These are phyloP conservation scores for Picea abies DNA, from an alignment of 83 land plant species.

Conservation along the genomic window DNA sequence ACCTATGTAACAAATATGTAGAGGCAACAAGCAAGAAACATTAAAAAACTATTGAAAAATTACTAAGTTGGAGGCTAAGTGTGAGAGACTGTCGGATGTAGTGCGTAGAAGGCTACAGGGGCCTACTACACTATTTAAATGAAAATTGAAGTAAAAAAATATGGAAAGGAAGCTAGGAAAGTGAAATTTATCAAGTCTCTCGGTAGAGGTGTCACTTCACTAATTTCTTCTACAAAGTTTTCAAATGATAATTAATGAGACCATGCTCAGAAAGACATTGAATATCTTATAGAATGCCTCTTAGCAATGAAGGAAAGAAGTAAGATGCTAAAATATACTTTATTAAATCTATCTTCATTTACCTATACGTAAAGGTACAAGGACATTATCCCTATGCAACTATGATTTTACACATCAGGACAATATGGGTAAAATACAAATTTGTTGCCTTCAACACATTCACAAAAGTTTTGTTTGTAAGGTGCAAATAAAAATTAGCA, in stretches of 20 bases:
- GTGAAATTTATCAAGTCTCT: slow-evolving; percentile 4
- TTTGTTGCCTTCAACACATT: too few relatives aligned
- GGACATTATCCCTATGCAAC: too few relatives aligned
- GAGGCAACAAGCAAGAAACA: slow-evolving; percentile 73
- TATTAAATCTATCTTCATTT: too few relatives aligned
- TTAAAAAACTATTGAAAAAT: slow-evolving; percentile 59
- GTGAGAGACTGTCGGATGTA: slow-evolving; percentile 40
- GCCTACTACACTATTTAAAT: slow-evolving; percentile 34
- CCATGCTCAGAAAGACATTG: slow-evolving; percentile 25
- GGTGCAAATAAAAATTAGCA: too few relatives aligned
- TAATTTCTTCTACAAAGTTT: slow-evolving; percentile 39
- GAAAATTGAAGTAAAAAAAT: slow-evolving; percentile 28
- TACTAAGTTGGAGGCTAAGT: slow-evolving; percentile 72
- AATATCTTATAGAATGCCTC: slow-evolving; percentile 22
- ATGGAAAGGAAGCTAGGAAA: slow-evolving; percentile 21
- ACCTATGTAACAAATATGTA: slow-evolving; percentile 50
- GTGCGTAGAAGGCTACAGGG: slow-evolving; percentile 35
- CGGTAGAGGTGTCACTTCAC: slow-evolving; percentile 11
- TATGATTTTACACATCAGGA: too few relatives aligned
- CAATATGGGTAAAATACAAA: too few relatives aligned
- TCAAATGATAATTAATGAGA: slow-evolving; percentile 47
- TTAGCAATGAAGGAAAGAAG: slow-evolving; percentile 53
- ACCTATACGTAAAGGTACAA: too few relatives aligned
- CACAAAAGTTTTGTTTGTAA: too few relatives aligned
- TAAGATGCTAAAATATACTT: slow-evolving; percentile 38